Percentiles rank a stretch among this genome's conserved stretches.
Evolutionary conservation across 2,329 filamentous ascomycete species (phyloP).

Genomic region (Colletotrichum endophyticum): DNA sequence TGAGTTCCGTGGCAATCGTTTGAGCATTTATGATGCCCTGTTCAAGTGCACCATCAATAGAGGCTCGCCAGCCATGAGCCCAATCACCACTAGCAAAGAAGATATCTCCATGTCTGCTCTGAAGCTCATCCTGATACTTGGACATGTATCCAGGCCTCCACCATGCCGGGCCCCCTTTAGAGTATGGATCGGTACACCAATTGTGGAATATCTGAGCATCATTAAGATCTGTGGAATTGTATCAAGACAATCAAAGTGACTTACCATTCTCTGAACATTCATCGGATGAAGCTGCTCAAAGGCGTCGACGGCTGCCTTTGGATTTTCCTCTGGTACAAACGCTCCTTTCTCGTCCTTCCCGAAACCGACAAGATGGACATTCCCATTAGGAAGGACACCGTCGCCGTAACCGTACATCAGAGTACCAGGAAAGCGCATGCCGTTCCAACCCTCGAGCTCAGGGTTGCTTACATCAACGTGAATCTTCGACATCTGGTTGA

Average conservation of each 20-base stretch:
- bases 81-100: conserved; percentile 30
- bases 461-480: conserved; percentile 21
- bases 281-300: conserved; percentile 36
- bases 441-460: conserved; percentile 2
- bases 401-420: conserved; percentile 49
- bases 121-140: conserved; percentile 28
- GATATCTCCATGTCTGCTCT: conserved; percentile 28
- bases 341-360: conserved; percentile 41
- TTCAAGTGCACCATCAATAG: conserved; percentile 33
- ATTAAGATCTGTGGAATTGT: not conserved
- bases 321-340: conserved; percentile 46
- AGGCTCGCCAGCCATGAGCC: conserved; percentile 30
- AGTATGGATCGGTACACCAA: conserved; percentile 29
- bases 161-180: conserved; percentile 24
- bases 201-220: conserved; percentile 24
- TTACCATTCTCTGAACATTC: conserved; percentile 29
- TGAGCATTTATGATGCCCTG: conserved; percentile 21
- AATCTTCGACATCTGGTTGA: conserved; percentile 24
- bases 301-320: conserved; percentile 33
- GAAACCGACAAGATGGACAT: conserved; percentile 53
- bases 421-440: not conserved
- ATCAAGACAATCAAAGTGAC: not conserved
- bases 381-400: conserved; percentile 46
- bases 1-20: not conserved
- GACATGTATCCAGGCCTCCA: conserved; percentile 24